Conservation (phyloP, 495 filamentous ascomycete species). For the Hypoxylon crocopeplum region DNA sequence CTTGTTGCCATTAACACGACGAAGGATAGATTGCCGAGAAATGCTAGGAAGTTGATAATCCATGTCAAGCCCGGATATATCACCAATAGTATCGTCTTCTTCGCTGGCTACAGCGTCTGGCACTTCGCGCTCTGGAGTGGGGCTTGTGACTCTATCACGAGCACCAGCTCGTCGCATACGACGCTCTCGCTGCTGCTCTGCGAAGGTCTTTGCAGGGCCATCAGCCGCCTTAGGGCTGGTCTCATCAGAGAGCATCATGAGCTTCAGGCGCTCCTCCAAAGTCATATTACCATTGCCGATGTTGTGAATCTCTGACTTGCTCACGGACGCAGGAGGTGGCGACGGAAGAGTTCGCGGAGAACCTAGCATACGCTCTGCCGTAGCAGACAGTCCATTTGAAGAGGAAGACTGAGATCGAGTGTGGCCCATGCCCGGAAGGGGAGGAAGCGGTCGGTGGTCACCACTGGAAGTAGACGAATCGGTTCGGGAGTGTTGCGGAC, state of each 20-base stretch:
- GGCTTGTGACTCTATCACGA: conserved; percentile 53
- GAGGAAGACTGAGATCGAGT: conserved; percentile 47
- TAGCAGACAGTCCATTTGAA: conserved; percentile 59
- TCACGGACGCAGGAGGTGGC: conserved; percentile 68
- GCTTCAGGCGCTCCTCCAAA: conserved; percentile 78
- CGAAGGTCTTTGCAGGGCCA: conserved; percentile 34
- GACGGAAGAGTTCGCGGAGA: conserved; percentile 69
- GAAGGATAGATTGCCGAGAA: conserved; percentile 90
- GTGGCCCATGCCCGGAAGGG: conserved; percentile 63
- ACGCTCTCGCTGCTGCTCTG: conserved; percentile 66
- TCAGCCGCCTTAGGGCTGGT: conserved; percentile 54
- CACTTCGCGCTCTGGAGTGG: conserved; percentile 56
- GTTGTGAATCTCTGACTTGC: conserved; percentile 73
- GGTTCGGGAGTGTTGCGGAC: conserved; percentile 58
- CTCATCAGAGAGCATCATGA: conserved; percentile 81
- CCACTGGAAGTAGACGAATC: conserved; percentile 75
- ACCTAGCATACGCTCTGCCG: conserved; percentile 67
- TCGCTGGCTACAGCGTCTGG: conserved; percentile 46
- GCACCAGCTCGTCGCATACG: conserved; percentile 62
- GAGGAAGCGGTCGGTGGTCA: conserved; percentile 78
- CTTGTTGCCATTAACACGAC: conserved; percentile 80
- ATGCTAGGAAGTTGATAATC: conserved; percentile 76
- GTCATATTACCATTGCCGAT: conserved; percentile 74
- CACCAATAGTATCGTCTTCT: conserved; percentile 60
- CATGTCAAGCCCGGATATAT: conserved; percentile 57